Evolutionary conservation across 1,139 yeast species (phyloP).

Genomic region (Scheffersomyces quercinus): DNA sequence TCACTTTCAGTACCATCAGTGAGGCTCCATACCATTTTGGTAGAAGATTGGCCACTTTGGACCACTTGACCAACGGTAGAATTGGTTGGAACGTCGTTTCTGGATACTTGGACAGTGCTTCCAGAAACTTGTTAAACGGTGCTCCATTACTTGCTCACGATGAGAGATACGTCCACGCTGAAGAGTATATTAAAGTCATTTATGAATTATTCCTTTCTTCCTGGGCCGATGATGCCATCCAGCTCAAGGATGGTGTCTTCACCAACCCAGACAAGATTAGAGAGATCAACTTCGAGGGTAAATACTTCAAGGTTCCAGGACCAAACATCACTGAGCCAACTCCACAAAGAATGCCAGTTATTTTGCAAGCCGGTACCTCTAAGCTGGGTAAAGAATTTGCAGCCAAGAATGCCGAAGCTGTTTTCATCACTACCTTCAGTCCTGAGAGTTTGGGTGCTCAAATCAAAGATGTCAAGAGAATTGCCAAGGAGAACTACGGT

Average conservation of each 20-base stretch:
- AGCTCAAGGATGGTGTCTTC: conserved; percentile 31
- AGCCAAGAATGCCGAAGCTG: conserved; percentile 46
- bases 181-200: conserved; percentile 41
- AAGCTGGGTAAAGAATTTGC: conserved; percentile 43
- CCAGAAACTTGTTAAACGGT: conserved; percentile 36
- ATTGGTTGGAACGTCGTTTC: conserved; percentile 48
- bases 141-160: conserved; percentile 36
- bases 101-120: conserved; percentile 41
- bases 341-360: conserved; percentile 44
- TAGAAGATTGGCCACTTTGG: conserved; percentile 42
- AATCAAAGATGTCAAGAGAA: conserved; percentile 16
- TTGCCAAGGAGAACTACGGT: conserved; percentile 20
- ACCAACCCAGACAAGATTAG: conserved; percentile 41
- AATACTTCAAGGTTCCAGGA: conserved; percentile 42
- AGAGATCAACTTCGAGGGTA: conserved; percentile 40
- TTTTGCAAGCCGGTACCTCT: conserved; percentile 51
- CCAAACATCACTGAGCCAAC: conserved; percentile 44
- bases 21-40: conserved; percentile 47
- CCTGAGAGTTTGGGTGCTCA: conserved; percentile 15
- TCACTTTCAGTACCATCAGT: conserved; percentile 44
- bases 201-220: conserved; percentile 40
- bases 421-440: conserved; percentile 32
- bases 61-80: conserved; percentile 44
- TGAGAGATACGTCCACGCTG: conserved; percentile 40
- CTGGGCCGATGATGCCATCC: conserved; percentile 48